Conservation (phyloP, 352 stramenopile species). For the Chrysophaeum taylorii region DNA sequence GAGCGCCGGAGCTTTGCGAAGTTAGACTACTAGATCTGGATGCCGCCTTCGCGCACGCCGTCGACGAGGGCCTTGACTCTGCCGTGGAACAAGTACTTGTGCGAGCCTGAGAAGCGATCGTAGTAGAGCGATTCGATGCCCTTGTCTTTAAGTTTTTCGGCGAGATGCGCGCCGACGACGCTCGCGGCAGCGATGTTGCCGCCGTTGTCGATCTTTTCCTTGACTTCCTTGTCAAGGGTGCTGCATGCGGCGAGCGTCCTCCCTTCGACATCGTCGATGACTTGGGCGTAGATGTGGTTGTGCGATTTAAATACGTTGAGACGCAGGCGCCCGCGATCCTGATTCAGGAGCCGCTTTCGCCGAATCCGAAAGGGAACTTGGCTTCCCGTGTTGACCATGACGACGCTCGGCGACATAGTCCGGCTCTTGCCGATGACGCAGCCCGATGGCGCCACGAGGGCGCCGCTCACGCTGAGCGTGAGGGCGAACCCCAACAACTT, state of each 20-base stretch:
- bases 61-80: constrained; percentile 14
- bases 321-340: neutral
- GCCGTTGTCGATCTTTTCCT: neutral
- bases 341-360: neutral
- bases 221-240: neutral
- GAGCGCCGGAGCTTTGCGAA: too few species aligned
- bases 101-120: constrained; percentile 4
- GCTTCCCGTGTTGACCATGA: neutral
- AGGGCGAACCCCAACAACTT: too few species aligned
- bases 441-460: too few species aligned
- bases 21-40: neutral
- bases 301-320: constrained; percentile 12
- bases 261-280: constrained; percentile 8
- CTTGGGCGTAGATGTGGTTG: constrained; percentile 14
- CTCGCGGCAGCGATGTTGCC: neutral
- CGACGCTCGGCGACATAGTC: too few species aligned
- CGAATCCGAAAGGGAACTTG: neutral
- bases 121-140: neutral
- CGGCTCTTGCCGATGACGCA: too few species aligned
- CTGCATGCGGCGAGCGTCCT: neutral
- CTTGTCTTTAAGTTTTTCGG: neutral
- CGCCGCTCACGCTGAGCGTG: too few species aligned
- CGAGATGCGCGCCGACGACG: constrained; percentile 4
- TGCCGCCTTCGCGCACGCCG: constrained; percentile 5
- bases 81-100: constrained; percentile 16